Base-by-base conservation (phyloP, 2,329 filamentous ascomycete species). In the Talaromyces sp. region DNA sequence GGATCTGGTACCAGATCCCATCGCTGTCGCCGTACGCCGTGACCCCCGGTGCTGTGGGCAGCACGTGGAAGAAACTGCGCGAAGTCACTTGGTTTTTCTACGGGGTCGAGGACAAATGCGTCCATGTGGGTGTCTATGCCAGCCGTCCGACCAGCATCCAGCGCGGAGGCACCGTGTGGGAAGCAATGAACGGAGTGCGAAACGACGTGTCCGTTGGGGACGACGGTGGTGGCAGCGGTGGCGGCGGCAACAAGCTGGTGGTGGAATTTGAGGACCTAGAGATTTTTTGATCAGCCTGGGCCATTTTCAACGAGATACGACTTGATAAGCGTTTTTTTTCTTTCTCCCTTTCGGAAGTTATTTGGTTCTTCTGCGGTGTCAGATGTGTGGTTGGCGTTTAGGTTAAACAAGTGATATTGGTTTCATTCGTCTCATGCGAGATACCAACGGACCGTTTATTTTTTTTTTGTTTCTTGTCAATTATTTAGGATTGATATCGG, bases 61-160 rank as follows among this genome's bases (percentile, higher is more conserved):
- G 71, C 58, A 73, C 75, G 23, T 86, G 84, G 84, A 84, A 81
- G 73, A 86, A 86, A 70, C 70, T 85, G 66, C 70, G 84, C 5
- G 84, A 86, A 70, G 81, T 86, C 31, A 84, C 82, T n/a, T 85
- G 82, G 79, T 86, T 86, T 70, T 86, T 86, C 68, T 85, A 81
- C 72, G 83, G 82, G 7, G 81, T 85, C 12, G 83, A 85, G 65
- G 82, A 85, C 65, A 86, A 86, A 68, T 81, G 77, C 30, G 78
- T 86, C 27, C 77, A 83, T 66, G 82, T 86, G 28, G 84, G 84
- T 2, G 83, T 85, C 44, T 86, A 86, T 75, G 84, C 83, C 30
- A 82, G 79, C 68, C 77, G 84, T 31, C 84, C 84, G 58, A 80
- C 81, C 52, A 82, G 79, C 67, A 74, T 84, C 63, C 68, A 70